phyloP scores from a whole-genome alignment of 1,284 basidiomycete genomes.

The Rhodotorula sp. region DNA sequence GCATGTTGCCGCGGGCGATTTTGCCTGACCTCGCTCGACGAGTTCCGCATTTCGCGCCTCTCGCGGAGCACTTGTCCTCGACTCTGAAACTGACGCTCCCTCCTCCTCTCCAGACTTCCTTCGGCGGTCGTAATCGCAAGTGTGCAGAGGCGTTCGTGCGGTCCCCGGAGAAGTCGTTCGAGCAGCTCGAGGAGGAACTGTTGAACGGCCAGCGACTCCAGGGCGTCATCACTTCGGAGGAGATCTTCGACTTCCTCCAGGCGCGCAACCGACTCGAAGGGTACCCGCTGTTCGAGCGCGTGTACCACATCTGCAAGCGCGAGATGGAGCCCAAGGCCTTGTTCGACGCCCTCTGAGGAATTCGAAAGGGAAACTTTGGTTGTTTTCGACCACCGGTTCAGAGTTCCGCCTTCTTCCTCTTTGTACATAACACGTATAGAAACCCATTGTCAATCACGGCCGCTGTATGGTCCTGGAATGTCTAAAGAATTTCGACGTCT shows the following conservation, averaged over 20 bases:
- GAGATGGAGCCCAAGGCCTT: slow-evolving; percentile 25
- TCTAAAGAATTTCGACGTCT: too few relatives aligned
- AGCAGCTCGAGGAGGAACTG: slow-evolving; percentile 57
- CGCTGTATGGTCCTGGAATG: too few relatives aligned
- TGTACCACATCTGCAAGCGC: slow-evolving; percentile 28
- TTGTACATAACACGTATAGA: slow-evolving; percentile 3
- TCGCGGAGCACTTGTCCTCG: neutral
- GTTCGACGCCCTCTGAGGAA: slow-evolving; percentile 28
- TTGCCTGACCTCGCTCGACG: too few relatives aligned
- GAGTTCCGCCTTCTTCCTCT: too few relatives aligned
- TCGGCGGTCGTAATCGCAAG: slow-evolving; percentile 59
- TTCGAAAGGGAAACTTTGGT: neutral
- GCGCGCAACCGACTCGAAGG: slow-evolving; percentile 47
- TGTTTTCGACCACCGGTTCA: neutral
- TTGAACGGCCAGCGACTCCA: slow-evolving; percentile 58
- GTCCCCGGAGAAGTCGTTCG: slow-evolving; percentile 55
- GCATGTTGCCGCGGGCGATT: too few relatives aligned
- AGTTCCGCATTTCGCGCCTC: slow-evolving; percentile 31
- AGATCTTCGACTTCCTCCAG: slow-evolving; percentile 52
- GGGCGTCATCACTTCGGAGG: slow-evolving; percentile 50
- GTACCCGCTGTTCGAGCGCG: slow-evolving; percentile 9
- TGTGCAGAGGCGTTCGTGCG: slow-evolving; percentile 57
- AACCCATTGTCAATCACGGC: too few relatives aligned
- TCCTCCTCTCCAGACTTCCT: slow-evolving; percentile 48
- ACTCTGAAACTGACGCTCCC: neutral